These are phyloP conservation scores for Claviceps sp. DNA, from an alignment of 2,329 filamentous ascomycete species.

Conservation along the genomic window DNA sequence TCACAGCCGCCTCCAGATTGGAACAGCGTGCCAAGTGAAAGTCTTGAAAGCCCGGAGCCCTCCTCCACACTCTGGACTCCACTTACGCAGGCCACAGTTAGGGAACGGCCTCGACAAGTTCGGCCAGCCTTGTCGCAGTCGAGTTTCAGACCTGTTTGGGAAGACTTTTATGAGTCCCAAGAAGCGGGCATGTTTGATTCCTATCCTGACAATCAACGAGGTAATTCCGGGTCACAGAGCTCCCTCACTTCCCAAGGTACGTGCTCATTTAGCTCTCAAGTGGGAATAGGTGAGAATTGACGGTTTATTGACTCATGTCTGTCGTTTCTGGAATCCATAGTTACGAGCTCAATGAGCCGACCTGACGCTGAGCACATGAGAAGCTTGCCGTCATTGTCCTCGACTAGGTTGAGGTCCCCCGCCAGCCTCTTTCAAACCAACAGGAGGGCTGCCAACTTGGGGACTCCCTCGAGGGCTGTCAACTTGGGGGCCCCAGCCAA, in stretches of 20 bases:
- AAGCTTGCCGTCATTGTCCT: constrained; percentile 5
- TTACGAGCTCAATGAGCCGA: constrained; percentile 6
- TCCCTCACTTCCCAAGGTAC: constrained; percentile 1
- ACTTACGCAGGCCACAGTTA: background rate
- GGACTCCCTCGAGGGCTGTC: too few species aligned
- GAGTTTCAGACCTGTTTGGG: background rate
- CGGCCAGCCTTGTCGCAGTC: background rate
- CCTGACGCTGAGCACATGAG: constrained; percentile 7
- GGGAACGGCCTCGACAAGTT: too few species aligned
- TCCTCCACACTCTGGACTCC: constrained; percentile 5
- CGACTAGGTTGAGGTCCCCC: constrained; percentile 3
- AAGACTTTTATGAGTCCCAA: constrained; percentile 14
- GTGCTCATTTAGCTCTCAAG: background rate
- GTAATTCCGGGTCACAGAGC: background rate
- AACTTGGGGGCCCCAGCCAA: too few species aligned
- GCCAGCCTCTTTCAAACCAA: too few species aligned
- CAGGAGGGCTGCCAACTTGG: too few species aligned
- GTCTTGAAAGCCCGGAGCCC: constrained; percentile 11
- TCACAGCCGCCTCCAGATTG: constrained; percentile 7
- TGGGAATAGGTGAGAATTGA: too few species aligned
- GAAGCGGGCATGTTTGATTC: constrained; percentile 10
- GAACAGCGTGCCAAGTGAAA: background rate
- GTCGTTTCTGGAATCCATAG: background rate
- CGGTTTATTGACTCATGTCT: too few species aligned
- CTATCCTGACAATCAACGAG: constrained; percentile 1